phyloP scores from a whole-genome alignment of 148 eudicot genomes.

The Silene uniflora region DNA sequence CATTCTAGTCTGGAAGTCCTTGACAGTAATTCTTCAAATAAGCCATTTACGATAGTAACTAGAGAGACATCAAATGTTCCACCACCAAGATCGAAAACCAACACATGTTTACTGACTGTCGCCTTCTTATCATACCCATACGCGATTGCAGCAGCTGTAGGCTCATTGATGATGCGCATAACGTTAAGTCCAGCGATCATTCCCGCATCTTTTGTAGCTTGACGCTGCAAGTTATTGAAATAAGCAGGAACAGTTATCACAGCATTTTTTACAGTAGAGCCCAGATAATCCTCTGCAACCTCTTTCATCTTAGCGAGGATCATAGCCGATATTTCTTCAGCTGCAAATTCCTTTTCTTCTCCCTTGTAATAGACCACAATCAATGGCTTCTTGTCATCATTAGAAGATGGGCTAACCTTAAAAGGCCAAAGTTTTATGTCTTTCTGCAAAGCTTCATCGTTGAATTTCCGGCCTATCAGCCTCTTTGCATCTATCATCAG shows the following conservation, averaged over 20 bases:
- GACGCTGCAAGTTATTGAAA: not conserved
- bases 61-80: not conserved
- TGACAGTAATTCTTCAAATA: not conserved
- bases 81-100: too few species aligned
- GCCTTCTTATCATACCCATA: too few species aligned
- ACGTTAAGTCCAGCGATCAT: too few species aligned
- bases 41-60: too few species aligned
- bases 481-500: not conserved
- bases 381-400: not conserved
- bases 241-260: not conserved
- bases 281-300: not conserved
- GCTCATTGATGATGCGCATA: too few species aligned
- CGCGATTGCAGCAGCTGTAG: too few species aligned
- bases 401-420: not conserved
- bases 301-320: not conserved
- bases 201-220: not conserved
- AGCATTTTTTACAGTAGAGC: not conserved
- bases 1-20: not conserved
- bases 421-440: not conserved
- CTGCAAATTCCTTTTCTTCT: not conserved
- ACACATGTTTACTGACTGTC: too few species aligned
- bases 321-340: constrained; percentile 1
- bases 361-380: not conserved
- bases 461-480: not conserved
- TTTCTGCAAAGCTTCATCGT: not conserved